These are phyloP conservation scores for Potentilla sterilis DNA, from an alignment of 306 rosid species.

Conservation along the genomic window DNA sequence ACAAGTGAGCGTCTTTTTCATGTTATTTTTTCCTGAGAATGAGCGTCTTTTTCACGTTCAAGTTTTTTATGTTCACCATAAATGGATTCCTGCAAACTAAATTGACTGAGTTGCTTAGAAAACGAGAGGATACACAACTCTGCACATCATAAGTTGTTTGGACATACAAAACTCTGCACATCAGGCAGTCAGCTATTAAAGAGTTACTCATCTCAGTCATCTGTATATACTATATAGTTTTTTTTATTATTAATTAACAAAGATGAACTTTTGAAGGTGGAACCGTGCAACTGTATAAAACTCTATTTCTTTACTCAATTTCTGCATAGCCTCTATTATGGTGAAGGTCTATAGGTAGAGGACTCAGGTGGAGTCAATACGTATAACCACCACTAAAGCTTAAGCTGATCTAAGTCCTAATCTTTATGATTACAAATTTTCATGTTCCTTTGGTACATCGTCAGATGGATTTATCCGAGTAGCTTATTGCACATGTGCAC, in stretches of 20 bases:
- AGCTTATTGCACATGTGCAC: not conserved
- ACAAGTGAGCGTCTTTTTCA: slow-evolving; percentile 41
- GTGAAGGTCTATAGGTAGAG: too few relatives aligned
- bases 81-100: slow-evolving; percentile 1
- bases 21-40: too few relatives aligned
- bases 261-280: not conserved
- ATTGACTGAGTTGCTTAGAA: not conserved
- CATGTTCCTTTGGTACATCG: not conserved
- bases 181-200: not conserved
- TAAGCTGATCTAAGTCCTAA: not conserved
- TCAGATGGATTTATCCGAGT: not conserved
- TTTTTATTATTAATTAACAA: not conserved
- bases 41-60: not conserved
- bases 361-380: not conserved
- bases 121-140: not conserved
- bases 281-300: not conserved
- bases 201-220: not conserved
- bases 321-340: too few relatives aligned
- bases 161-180: not conserved
- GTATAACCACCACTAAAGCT: not conserved
- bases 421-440: not conserved
- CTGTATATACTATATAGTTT: not conserved
- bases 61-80: slow-evolving; percentile 11
- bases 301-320: too few relatives aligned
- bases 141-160: not conserved